Evolutionary conservation across 169 alveolate species (phyloP).

Genomic region (Plasmodium sp.): DNA sequence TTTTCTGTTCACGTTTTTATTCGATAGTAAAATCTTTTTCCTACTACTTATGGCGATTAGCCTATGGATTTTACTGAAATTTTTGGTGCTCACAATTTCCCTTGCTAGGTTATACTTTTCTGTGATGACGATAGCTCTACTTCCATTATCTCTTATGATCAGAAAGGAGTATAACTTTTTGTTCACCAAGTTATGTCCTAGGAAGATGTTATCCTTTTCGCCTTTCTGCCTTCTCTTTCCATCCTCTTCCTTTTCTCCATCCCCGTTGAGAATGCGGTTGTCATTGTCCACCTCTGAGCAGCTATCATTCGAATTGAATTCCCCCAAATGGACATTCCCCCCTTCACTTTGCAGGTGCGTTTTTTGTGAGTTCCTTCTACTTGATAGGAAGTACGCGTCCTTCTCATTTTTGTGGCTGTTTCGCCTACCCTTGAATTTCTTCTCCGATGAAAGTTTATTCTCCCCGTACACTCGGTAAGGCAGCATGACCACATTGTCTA

Average conservation of each 20-base stretch:
- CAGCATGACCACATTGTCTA: slow-evolving; percentile 39
- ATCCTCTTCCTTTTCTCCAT: neutral
- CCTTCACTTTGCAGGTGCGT: neutral
- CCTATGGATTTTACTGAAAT: slow-evolving; percentile 65
- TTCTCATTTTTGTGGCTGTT: neutral
- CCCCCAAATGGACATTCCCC: neutral
- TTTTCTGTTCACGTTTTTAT: slow-evolving; percentile 13
- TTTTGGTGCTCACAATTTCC: slow-evolving; percentile 64
- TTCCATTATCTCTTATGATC: slow-evolving; percentile 72
- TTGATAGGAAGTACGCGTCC: neutral
- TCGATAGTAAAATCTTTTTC: slow-evolving; percentile 23
- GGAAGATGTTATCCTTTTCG: slow-evolving; percentile 15
- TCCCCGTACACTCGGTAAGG: slow-evolving; percentile 58
- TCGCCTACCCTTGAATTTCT: neutral
- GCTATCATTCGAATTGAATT: neutral
- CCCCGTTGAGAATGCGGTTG: neutral
- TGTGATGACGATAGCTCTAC: slow-evolving; percentile 73
- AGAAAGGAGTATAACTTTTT: slow-evolving; percentile 57
- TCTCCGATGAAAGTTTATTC: neutral
- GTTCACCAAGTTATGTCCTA: slow-evolving; percentile 29
- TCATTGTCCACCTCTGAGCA: neutral
- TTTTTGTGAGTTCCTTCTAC: neutral
- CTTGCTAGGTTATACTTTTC: slow-evolving; percentile 60
- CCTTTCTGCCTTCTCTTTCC: neutral
- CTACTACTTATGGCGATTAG: slow-evolving; percentile 46